Percentiles rank a stretch among this genome's conserved stretches.
Evolutionary conservation across 2,329 filamentous ascomycete genomes (phyloP).

Genomic region (Pseudogymnoascus sp.): DNA sequence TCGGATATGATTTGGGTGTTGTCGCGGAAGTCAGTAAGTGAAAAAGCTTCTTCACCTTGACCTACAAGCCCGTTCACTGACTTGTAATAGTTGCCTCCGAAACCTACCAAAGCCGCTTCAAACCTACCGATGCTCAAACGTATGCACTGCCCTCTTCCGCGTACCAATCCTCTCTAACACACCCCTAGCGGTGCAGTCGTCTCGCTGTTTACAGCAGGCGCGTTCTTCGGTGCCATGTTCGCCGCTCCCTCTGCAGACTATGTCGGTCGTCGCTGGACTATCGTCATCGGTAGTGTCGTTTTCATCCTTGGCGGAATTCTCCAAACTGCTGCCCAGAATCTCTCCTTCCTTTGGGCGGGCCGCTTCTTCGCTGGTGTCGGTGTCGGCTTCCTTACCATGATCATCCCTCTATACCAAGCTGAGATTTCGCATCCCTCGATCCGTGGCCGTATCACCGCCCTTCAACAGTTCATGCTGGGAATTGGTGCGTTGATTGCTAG

Average conservation of each 20-base stretch:
- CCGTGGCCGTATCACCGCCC: constrained; percentile 63
- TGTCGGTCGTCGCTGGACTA: constrained; percentile 66
- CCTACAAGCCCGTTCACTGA: neutral
- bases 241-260: constrained; percentile 61
- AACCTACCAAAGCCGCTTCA: constrained; percentile 37
- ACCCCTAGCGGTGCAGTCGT: constrained; percentile 60
- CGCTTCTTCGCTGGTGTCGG: constrained; percentile 63
- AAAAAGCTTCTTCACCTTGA: neutral
- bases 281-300: constrained; percentile 61
- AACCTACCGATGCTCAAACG: constrained; percentile 14
- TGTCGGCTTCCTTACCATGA: constrained; percentile 40
- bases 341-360: constrained; percentile 61
- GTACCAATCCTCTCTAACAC: neutral
- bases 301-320: constrained; percentile 68
- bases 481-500: constrained; percentile 66
- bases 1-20: constrained; percentile 50
- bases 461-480: constrained; percentile 80
- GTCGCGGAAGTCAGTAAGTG: constrained; percentile 38
- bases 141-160: neutral
- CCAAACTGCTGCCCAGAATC: constrained; percentile 59
- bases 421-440: constrained; percentile 75
- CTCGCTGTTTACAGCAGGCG: constrained; percentile 67
- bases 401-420: constrained; percentile 63
- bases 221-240: constrained; percentile 56
- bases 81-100: constrained; percentile 37